Percentiles rank a stretch among this genome's conserved stretches.
Evolutionary conservation across 257 asterid species (phyloP).

Genomic region (Lavandula angustifolia): DNA sequence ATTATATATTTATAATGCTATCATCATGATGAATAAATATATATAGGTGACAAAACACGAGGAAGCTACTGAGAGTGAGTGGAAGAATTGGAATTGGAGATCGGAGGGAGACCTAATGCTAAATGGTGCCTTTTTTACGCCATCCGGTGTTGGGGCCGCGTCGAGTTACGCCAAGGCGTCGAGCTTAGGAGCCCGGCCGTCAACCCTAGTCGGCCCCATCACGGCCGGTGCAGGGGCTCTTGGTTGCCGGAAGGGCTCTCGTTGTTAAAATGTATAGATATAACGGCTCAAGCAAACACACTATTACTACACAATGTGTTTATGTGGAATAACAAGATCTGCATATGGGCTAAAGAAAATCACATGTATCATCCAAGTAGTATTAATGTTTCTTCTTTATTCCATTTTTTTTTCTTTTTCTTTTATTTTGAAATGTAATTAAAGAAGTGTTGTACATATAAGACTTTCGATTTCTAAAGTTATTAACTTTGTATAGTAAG

Average conservation of each 20-base stretch:
- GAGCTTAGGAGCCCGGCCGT: conserved; percentile 60
- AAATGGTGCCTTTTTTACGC: conserved; percentile 60
- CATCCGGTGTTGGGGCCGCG: conserved; percentile 50
- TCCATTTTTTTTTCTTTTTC: too few species aligned
- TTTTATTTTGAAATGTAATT: too few species aligned
- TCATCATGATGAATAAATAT: neutral
- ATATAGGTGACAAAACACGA: conserved; percentile 61
- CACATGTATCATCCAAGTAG: too few species aligned
- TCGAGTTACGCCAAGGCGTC: conserved; percentile 67
- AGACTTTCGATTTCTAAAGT: too few species aligned
- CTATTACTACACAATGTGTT: neutral
- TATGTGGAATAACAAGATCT: conserved; percentile 8
- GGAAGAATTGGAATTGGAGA: conserved; percentile 75
- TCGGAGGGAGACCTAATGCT: conserved; percentile 64
- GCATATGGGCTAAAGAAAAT: neutral
- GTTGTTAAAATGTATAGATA: conserved; percentile 31
- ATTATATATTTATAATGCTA: neutral
- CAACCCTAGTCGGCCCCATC: conserved; percentile 48
- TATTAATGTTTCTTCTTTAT: too few species aligned
- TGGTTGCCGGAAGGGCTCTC: conserved; percentile 47
- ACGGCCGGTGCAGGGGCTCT: conserved; percentile 52
- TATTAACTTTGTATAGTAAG: too few species aligned
- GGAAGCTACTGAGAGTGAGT: conserved; percentile 52
- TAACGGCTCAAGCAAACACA: neutral
- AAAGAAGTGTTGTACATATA: too few species aligned